phyloP scores from a whole-genome alignment of 441 rosid species.

The Pelargonium fulgidum region DNA sequence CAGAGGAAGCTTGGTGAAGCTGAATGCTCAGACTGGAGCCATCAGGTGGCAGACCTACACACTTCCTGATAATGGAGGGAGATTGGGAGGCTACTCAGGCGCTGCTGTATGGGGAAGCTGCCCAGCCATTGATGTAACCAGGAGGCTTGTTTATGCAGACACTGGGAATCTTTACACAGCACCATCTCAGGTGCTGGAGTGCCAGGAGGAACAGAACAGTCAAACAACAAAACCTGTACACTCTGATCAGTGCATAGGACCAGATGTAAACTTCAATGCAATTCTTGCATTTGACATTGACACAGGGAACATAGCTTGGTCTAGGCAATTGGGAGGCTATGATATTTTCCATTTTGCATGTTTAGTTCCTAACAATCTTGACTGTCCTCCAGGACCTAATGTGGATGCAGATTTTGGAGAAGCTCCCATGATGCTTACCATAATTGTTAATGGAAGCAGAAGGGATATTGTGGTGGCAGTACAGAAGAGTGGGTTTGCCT shows the following conservation, averaged over 20 bases:
- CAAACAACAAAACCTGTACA: neutral
- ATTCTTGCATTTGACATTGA: neutral
- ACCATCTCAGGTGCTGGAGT: neutral
- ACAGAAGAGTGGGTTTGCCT: constrained; percentile 38
- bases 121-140: neutral
- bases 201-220: neutral
- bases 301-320: neutral
- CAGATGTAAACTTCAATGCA: neutral
- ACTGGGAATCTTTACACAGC: neutral
- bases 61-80: constrained; percentile 2
- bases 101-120: constrained; percentile 1
- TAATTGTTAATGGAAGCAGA: neutral
- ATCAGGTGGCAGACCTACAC: constrained; percentile 3
- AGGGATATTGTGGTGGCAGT: constrained; percentile 27
- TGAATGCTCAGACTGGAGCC: neutral
- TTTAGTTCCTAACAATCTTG: constrained; percentile 1
- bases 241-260: neutral
- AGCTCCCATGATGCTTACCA: neutral
- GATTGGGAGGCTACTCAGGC: neutral
- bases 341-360: neutral
- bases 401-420: neutral
- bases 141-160: neutral
- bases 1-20: constrained; percentile 2
- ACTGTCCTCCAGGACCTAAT: neutral
- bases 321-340: constrained; percentile 4